phyloP scores from a whole-genome alignment of 73 alveolate species.

The Paramecium octaurelia region DNA sequence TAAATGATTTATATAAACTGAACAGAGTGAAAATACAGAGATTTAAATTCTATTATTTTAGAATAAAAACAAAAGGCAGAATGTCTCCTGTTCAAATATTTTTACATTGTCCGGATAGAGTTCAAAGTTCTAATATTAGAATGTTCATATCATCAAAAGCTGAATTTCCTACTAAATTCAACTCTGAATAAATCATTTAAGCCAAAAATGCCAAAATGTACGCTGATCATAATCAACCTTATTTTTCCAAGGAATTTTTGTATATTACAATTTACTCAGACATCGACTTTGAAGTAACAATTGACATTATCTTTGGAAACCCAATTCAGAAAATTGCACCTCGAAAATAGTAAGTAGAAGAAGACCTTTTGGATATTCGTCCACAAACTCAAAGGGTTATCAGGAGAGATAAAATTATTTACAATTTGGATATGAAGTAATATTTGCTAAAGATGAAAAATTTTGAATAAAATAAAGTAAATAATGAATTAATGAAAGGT shows the following conservation, averaged over 20 bases:
- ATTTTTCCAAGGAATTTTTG: not conserved
- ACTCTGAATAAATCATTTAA: not conserved
- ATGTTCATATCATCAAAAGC: not conserved
- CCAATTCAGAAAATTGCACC: not conserved
- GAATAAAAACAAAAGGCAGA: not conserved
- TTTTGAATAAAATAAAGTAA: not conserved
- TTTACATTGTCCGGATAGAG: slow-evolving; percentile 6
- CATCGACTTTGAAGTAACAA: not conserved
- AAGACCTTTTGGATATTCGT: not conserved
- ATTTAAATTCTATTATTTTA: slow-evolving; percentile 18
- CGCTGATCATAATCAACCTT: not conserved
- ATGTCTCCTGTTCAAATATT: not conserved
- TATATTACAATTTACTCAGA: not conserved
- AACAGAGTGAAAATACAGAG: not conserved
- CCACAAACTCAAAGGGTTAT: not conserved
- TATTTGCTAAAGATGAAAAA: not conserved
- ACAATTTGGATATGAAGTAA: not conserved
- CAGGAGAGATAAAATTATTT: not conserved
- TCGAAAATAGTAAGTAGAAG: not conserved
- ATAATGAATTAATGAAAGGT: not conserved
- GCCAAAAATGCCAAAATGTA: slow-evolving; percentile 23
- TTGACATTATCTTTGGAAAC: slow-evolving; percentile 21
- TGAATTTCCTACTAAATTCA: slow-evolving; percentile 23
- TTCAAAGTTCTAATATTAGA: not conserved
- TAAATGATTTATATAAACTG: not conserved